Conservation (phyloP, 2,329 filamentous ascomycete species). For the Ceratocystis colombiana region DNA sequence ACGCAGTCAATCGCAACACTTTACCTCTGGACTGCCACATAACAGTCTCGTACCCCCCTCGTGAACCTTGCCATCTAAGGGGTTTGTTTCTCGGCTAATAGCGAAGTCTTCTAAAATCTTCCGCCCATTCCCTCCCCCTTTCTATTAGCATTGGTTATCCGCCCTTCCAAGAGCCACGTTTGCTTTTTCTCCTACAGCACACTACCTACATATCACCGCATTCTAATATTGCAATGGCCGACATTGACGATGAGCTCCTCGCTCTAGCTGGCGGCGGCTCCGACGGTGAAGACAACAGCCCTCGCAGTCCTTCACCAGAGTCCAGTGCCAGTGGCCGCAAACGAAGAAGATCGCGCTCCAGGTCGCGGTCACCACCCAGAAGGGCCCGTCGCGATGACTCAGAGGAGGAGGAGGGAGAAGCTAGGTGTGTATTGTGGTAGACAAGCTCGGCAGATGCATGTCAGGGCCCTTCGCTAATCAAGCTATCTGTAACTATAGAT, state of each 20-base stretch:
- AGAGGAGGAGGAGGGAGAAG: constrained; percentile 64
- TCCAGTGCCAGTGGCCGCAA: constrained; percentile 14
- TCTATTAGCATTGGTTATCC: neutral
- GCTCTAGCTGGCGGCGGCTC: constrained; percentile 71
- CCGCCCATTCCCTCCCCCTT: neutral
- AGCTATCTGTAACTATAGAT: constrained; percentile 40
- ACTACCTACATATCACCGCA: neutral
- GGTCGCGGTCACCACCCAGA: constrained; percentile 36
- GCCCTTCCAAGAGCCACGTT: too few species aligned
- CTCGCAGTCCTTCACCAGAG: constrained; percentile 18
- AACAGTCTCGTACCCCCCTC: too few species aligned
- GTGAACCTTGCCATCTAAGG: too few species aligned
- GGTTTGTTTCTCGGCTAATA: neutral
- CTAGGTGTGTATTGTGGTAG: constrained; percentile 34
- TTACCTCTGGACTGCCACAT: too few species aligned
- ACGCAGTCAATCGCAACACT: neutral
- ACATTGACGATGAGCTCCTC: constrained; percentile 87
- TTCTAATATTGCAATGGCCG: constrained; percentile 53
- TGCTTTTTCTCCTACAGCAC: neutral
- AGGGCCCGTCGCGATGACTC: constrained; percentile 33
- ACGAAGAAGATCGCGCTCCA: constrained; percentile 14
- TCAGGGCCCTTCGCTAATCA: neutral
- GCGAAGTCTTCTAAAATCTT: neutral
- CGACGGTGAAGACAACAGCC: constrained; percentile 43
- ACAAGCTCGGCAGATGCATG: neutral